These are phyloP conservation scores for Termitomyces titanicus DNA, from an alignment of 768 basidiomycete genomes.

Conservation along the genomic window DNA sequence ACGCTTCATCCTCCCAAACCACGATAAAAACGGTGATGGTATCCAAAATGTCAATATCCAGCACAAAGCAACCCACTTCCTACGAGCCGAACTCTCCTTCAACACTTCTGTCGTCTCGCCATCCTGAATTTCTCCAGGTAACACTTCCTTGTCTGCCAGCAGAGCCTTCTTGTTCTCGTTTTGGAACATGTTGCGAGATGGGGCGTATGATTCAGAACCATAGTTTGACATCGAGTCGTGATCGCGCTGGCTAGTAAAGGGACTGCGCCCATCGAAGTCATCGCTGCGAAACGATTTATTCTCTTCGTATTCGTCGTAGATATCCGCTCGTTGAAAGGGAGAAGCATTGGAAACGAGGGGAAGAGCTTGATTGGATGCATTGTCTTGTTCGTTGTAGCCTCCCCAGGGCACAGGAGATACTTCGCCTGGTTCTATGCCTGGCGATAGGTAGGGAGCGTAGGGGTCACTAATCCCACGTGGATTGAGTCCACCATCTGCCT, in stretches of 20 bases:
- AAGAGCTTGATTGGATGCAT: slow-evolving; percentile 63
- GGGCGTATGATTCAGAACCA: slow-evolving; percentile 91
- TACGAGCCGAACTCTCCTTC: slow-evolving; percentile 75
- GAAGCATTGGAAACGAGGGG: slow-evolving; percentile 84
- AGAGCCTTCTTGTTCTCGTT: slow-evolving; percentile 66
- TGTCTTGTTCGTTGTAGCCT: slow-evolving; percentile 52
- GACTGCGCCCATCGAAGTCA: slow-evolving; percentile 77
- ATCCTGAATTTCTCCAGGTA: slow-evolving; percentile 83
- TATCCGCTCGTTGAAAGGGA: slow-evolving; percentile 72
- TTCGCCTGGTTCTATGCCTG: slow-evolving; percentile 40
- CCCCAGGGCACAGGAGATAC: slow-evolving; percentile 25
- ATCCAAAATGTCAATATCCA: slow-evolving; percentile 94
- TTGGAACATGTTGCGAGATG: slow-evolving; percentile 94
- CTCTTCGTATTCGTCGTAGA: slow-evolving; percentile 78
- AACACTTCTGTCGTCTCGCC: slow-evolving; percentile 86
- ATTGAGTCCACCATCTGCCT: slow-evolving; percentile 65
- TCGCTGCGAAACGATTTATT: slow-evolving; percentile 69
- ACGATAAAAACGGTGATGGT: slow-evolving; percentile 64
- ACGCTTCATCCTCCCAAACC: slow-evolving; percentile 90
- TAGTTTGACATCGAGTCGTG: slow-evolving; percentile 76
- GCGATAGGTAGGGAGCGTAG: slow-evolving; percentile 72
- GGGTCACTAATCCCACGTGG: slow-evolving; percentile 58
- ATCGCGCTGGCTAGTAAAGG: slow-evolving; percentile 73
- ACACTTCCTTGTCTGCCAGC: slow-evolving; percentile 72
- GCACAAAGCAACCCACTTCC: slow-evolving; percentile 84